Evolutionary conservation across 1,284 basidiomycete species (phyloP), one percentile per base, ranked within the genome.

Genomic region (Cystobasidiaceae sp.): DNA sequence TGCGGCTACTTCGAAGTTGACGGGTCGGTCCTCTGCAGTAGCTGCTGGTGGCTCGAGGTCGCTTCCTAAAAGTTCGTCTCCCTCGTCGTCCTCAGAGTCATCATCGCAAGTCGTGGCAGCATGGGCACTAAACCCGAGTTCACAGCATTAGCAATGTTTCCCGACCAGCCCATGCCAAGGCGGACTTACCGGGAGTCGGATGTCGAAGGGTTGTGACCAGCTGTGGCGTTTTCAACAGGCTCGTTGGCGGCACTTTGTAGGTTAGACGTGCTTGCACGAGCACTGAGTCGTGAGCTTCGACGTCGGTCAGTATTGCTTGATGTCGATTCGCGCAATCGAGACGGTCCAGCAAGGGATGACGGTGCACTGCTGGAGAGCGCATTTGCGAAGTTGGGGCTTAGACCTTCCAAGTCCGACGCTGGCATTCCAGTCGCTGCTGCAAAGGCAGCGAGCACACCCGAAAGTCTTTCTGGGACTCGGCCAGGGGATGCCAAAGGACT

Each of bases 361-460:
- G 66, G 34, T 7, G 69, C 51, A 15, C 21, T 55, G 48, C 50
- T 50, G 25, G 64, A 67, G 11, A 68, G 64, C 15, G 72, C 55
- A 48, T 50, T 48, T 17, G 51, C 64, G n/a, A 64, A 30, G 21
- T 44, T 67, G 23, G 67, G 34, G 21, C 50, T 37, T 23, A 49
- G 48, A 17, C 30, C 50, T 32, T 50, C 64, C 28, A 66, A 50
- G 11, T 59, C 64, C 28, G 55, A 30, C 30, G 64, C 27, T 15
- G 69, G 56, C 45, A 73, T 60, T 8, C 79, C 79, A 5, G 77
- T 86, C 0, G 87, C 85, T 3, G 77, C 78, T 4, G 90, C 86
- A 54, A 96, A 82, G 2, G 93, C 89, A 27, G 93, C 92, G 48
- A 97, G 83, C 85, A 97, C 91, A 39, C 87, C 87, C 3, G 90